phyloP scores from a whole-genome alignment of 495 filamentous ascomycete species.

The Penicillium robsamsonii region DNA sequence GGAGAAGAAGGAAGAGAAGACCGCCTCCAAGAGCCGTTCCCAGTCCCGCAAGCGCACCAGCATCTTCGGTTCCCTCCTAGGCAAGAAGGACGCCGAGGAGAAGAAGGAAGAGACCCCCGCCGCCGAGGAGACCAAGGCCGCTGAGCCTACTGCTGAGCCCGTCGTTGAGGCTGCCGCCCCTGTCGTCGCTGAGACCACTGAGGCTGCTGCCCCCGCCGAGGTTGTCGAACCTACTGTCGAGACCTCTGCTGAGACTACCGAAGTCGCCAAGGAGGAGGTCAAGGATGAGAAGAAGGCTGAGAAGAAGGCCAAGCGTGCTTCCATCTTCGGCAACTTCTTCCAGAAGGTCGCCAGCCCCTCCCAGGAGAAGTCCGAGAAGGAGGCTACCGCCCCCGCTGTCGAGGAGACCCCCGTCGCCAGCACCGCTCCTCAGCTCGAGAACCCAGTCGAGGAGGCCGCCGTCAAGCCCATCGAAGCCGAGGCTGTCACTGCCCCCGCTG shows the following conservation, averaged over 20 bases:
- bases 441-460: slow-evolving; percentile 47
- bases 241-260: slow-evolving; percentile 25
- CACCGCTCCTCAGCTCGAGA: slow-evolving; percentile 52
- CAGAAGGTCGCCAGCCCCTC: slow-evolving; percentile 54
- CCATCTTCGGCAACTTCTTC: slow-evolving; percentile 54
- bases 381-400: slow-evolving; percentile 44
- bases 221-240: slow-evolving; percentile 20
- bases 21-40: slow-evolving; percentile 63
- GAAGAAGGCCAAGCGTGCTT: slow-evolving; percentile 50
- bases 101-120: slow-evolving; percentile 49
- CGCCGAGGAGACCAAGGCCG: slow-evolving; percentile 19
- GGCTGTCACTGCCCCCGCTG: slow-evolving; percentile 41
- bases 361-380: slow-evolving; percentile 52
- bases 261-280: slow-evolving; percentile 29
- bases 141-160: slow-evolving; percentile 24
- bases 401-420: slow-evolving; percentile 45
- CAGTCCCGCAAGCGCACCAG: slow-evolving; percentile 84
- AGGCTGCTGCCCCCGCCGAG: slow-evolving; percentile 21
- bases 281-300: slow-evolving; percentile 43
- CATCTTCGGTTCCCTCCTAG: slow-evolving; percentile 73
- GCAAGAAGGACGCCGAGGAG: slow-evolving; percentile 69
- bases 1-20: slow-evolving; percentile 43
- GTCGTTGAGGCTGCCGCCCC: slow-evolving; percentile 26
- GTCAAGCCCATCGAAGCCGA: slow-evolving; percentile 46
- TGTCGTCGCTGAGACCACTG: slow-evolving; percentile 30